Evolutionary conservation across 305 asterid genomes (phyloP).

Genomic region (Withania somnifera): DNA sequence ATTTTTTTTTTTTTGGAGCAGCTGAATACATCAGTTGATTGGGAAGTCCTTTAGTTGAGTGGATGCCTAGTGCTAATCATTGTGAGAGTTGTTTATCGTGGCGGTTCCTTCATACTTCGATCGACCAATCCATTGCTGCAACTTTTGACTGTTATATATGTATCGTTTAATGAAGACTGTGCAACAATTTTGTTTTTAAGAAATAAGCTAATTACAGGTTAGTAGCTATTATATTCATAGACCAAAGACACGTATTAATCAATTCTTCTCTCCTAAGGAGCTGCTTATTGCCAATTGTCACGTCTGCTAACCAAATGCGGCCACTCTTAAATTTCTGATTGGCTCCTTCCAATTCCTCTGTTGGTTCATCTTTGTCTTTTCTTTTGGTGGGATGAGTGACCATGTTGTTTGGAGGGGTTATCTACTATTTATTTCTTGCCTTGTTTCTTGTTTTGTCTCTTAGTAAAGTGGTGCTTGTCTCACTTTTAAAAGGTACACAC

Average conservation of each 20-base stretch:
- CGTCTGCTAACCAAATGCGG: not conserved
- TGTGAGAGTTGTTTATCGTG: not conserved
- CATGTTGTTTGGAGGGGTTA: not conserved
- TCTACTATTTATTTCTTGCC: not conserved
- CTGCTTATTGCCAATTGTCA: not conserved
- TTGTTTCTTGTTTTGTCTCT: not conserved
- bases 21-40: not conserved
- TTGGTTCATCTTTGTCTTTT: not conserved
- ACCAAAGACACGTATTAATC: not conserved
- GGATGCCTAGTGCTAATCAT: not conserved
- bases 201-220: not conserved
- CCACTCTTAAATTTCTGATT: not conserved
- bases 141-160: not conserved
- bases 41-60: not conserved
- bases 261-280: not conserved
- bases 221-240: not conserved
- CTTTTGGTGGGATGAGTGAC: not conserved
- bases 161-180: not conserved
- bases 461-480: not conserved
- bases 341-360: not conserved
- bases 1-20: not conserved
- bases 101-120: not conserved
- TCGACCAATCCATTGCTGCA: not conserved
- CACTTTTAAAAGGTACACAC: constrained; percentile 37
- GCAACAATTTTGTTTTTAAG: not conserved